A percentile compares a stretch with the other conserved stretches of the same genome.
These are phyloP conservation scores for Ramaria rubella DNA, from an alignment of 768 basidiomycete species.

Conservation along the genomic window DNA sequence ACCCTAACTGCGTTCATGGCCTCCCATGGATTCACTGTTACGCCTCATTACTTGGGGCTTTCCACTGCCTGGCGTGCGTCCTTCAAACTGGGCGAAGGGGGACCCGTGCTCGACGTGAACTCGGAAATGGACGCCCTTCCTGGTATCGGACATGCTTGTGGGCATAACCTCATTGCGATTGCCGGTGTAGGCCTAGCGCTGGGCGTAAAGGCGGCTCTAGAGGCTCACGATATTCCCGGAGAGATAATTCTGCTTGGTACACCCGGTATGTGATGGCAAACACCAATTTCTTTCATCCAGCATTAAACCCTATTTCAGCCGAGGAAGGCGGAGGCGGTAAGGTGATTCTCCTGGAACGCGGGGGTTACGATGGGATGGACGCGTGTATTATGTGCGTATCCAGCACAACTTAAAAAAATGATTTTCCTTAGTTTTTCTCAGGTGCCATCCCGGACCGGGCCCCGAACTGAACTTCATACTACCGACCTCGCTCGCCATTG, in stretches of 20 bases:
- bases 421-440: slow-evolving; percentile 20
- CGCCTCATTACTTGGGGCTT: slow-evolving; percentile 47
- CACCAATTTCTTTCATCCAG: not conserved
- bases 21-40: slow-evolving; percentile 58
- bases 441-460: slow-evolving; percentile 81
- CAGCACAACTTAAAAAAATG: not conserved
- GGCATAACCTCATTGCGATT: slow-evolving; percentile 79
- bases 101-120: slow-evolving; percentile 68
- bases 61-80: slow-evolving; percentile 72
- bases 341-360: slow-evolving; percentile 56
- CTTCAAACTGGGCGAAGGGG: slow-evolving; percentile 57
- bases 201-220: slow-evolving; percentile 55
- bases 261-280: slow-evolving; percentile 48
- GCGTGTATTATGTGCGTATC: slow-evolving; percentile 61
- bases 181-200: slow-evolving; percentile 65
- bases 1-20: slow-evolving; percentile 60
- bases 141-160: slow-evolving; percentile 42
- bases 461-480: slow-evolving; percentile 63
- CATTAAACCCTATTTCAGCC: slow-evolving; percentile 34
- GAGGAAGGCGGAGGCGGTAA: slow-evolving; percentile 80
- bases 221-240: slow-evolving; percentile 56
- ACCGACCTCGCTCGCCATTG: slow-evolving; percentile 55
- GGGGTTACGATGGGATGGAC: slow-evolving; percentile 71
- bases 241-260: slow-evolving; percentile 71
- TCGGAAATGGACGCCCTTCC: slow-evolving; percentile 69